These are phyloP conservation scores for Puccinia novopanici DNA, from an alignment of 1,284 basidiomycete genomes.

Conservation along the genomic window DNA sequence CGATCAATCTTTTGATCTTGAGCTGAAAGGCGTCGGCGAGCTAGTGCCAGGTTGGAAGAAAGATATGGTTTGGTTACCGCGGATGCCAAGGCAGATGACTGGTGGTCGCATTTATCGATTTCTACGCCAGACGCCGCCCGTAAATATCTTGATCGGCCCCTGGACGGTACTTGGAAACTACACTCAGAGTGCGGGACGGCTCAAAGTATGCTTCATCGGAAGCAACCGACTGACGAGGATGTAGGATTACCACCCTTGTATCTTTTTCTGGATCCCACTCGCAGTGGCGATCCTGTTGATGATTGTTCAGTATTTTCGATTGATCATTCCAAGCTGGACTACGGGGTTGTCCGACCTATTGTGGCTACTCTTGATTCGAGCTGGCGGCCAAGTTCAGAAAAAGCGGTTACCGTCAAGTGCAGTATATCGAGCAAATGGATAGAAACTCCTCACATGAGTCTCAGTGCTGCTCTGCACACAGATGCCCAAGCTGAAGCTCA, in stretches of 20 bases:
- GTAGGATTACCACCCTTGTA: slow-evolving; percentile 68
- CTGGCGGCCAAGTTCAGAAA: slow-evolving; percentile 72
- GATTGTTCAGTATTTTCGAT: slow-evolving; percentile 83
- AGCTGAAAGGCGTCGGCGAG: slow-evolving; percentile 70
- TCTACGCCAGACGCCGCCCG: slow-evolving; percentile 65
- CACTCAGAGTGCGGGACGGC: slow-evolving; percentile 86
- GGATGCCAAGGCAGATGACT: slow-evolving; percentile 69
- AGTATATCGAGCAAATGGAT: slow-evolving; percentile 71
- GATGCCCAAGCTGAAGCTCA: slow-evolving; percentile 63
- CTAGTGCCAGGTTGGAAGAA: slow-evolving; percentile 82
- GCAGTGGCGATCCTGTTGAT: slow-evolving; percentile 70
- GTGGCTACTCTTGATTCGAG: slow-evolving; percentile 70
- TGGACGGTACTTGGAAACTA: slow-evolving; percentile 76
- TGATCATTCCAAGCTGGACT: slow-evolving; percentile 74
- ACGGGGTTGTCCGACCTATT: slow-evolving; percentile 74
- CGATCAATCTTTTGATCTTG: slow-evolving; percentile 65
- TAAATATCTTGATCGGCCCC: slow-evolving; percentile 71
- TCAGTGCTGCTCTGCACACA: slow-evolving; percentile 63
- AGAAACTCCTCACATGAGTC: slow-evolving; percentile 61
- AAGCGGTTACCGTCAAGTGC: slow-evolving; percentile 65
- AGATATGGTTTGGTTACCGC: slow-evolving; percentile 72
- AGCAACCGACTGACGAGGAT: slow-evolving; percentile 62
- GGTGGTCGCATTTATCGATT: slow-evolving; percentile 69
- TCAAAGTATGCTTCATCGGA: slow-evolving; percentile 79
- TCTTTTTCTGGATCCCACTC: slow-evolving; percentile 79